Evolutionary conservation across 352 stramenopile genomes (phyloP).

Genomic region (Phytophthora palmivora): DNA sequence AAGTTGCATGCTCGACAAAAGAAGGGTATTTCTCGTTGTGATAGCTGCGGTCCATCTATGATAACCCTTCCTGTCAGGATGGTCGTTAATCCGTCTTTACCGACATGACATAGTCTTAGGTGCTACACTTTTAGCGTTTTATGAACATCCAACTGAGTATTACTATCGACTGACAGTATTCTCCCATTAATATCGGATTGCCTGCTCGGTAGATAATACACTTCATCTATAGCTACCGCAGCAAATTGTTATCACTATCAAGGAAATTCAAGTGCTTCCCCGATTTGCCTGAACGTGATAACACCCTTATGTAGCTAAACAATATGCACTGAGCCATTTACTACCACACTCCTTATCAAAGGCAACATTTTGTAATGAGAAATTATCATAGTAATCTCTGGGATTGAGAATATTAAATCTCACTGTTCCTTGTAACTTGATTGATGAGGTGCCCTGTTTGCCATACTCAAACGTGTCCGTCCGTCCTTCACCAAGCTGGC

Average conservation of each 20-base stretch:
- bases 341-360: conserved; percentile 21
- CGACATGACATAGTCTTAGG: background rate
- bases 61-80: background rate
- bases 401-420: conserved; percentile 18
- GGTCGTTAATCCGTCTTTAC: background rate
- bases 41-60: background rate
- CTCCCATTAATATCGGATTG: conserved; percentile 18
- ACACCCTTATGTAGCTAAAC: conserved; percentile 27
- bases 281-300: conserved; percentile 14
- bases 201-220: conserved; percentile 17
- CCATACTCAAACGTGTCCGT: conserved; percentile 15
- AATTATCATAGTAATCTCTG: conserved; percentile 8
- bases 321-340: conserved; percentile 30
- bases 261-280: conserved; percentile 18
- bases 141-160: background rate
- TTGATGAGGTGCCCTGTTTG: conserved; percentile 8
- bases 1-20: background rate
- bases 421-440: too few species aligned
- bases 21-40: background rate
- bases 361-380: conserved; percentile 23
- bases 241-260: conserved; percentile 21
- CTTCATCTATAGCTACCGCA: conserved; percentile 26
- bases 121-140: conserved; percentile 10
- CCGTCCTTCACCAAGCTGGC: conserved; percentile 1
- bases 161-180: conserved; percentile 5